Evolutionary conservation across 768 basidiomycete species (phyloP), one percentile per base, ranked within the genome.

Genomic region (Termitomyces sp.): DNA sequence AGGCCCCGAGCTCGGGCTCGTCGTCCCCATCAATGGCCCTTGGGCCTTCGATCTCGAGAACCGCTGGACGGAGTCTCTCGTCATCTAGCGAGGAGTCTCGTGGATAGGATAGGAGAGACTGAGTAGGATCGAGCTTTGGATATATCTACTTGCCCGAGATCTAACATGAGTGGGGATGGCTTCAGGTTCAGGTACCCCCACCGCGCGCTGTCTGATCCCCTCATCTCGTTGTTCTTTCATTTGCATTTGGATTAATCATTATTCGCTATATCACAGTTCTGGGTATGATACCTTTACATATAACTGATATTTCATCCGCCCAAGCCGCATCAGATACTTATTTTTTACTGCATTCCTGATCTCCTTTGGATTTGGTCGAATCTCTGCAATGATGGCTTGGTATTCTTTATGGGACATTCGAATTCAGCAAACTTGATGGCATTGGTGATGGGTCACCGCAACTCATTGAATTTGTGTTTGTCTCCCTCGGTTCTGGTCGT

Each of bases 11-110:
- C 2, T 31, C 25, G 1, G 37, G 34, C 17, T 29, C 37, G 17
- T 48, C 50, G 11, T 46, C 54, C n/a, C 57, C 59, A 5, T 45
- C 31, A 17, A 14, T 53, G 19, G 42, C 37, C 12, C 55, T 63
- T 12, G 56, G 51, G 37, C 68, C 67, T 11, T 62, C 65, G 31
- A 49, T 74, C 14, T 57, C 70, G 32, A 68, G 70, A 51, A 69
- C 54, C 5, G 31, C 23, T 8, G 55, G 46, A 45, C 51, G 50
- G 40, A 32, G 45, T 35, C 63, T 62, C 49, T 66, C 70, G 46
- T 60, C 62, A 6, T 63, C 64, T 8, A 63, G 10, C 9, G 44
- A 41, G 14, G 64, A 59, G 38, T 35, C 46, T 16, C 42, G 53
- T 45, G 54, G 32, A 50, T 49, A 21, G 54, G 32, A 50, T 49